Percentiles rank a stretch among this genome's conserved stretches.
These are phyloP conservation scores for Cymbidium sinense DNA, from an alignment of 106 monocot species.

Conservation along the genomic window DNA sequence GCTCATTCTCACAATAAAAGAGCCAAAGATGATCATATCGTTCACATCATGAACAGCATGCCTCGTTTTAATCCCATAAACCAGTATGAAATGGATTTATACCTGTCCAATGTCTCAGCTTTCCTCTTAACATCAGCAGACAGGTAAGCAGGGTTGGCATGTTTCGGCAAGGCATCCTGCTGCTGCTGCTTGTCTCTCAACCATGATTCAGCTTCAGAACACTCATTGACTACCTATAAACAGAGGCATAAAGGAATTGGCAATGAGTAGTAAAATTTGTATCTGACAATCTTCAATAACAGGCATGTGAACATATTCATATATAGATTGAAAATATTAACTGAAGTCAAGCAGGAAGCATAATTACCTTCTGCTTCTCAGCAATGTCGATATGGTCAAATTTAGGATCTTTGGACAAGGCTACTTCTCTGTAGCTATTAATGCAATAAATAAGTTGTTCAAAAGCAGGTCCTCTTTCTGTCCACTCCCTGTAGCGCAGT, in stretches of 20 bases:
- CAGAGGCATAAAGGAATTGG: neutral
- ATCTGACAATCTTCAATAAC: slow-evolving; percentile 7
- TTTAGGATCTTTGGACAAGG: slow-evolving; percentile 64
- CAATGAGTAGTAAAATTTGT: neutral
- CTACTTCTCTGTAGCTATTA: slow-evolving; percentile 75
- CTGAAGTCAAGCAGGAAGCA: neutral
- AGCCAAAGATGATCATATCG: neutral
- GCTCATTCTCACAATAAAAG: too few species aligned
- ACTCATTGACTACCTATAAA: slow-evolving; percentile 64
- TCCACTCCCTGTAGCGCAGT: slow-evolving; percentile 59
- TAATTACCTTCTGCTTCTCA: slow-evolving; percentile 75
- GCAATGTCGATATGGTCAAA: slow-evolving; percentile 91
- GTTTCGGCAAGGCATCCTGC: slow-evolving; percentile 75
- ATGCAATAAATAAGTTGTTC: slow-evolving; percentile 65
- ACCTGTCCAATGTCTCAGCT: slow-evolving; percentile 80
- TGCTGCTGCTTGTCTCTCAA: slow-evolving; percentile 67
- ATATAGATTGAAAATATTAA: neutral
- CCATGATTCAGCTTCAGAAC: slow-evolving; percentile 69
- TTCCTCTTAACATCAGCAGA: slow-evolving; percentile 61
- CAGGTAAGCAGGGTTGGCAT: slow-evolving; percentile 52
- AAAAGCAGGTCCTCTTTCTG: slow-evolving; percentile 55
- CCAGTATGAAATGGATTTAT: neutral
- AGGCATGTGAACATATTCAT: neutral
- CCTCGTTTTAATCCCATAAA: neutral
- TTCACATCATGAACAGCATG: neutral